Percentiles rank a stretch among this genome's conserved stretches.
These are phyloP conservation scores for Toxoplasma gondii DNA, from an alignment of 169 alveolate species.

Conservation along the genomic window DNA sequence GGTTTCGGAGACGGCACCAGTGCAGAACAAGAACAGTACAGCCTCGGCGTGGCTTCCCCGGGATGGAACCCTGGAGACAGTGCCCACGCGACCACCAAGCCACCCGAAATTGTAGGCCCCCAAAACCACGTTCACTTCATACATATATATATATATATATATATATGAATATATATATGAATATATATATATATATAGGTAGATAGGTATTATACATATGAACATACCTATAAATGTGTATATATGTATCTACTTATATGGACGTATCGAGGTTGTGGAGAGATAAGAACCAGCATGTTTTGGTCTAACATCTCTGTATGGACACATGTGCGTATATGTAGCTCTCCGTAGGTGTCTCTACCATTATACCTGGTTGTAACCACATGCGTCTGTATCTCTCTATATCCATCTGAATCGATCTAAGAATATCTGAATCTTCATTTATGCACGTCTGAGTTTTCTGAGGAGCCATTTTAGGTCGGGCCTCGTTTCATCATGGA, in stretches of 20 bases:
- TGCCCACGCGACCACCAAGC: constrained; percentile 42
- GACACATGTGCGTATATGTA: not conserved
- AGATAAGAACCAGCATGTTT: too few species aligned
- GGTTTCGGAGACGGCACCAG: constrained; percentile 52
- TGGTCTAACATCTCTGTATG: not conserved
- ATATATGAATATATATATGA: not conserved
- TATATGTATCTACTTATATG: not conserved
- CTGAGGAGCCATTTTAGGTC: too few species aligned
- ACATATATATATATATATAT: not conserved
- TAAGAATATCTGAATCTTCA: too few species aligned
- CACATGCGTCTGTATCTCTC: not conserved
- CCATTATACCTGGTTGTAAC: not conserved
- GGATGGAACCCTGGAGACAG: constrained; percentile 48
- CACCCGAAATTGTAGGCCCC: constrained; percentile 51
- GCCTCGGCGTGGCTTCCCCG: constrained; percentile 48
- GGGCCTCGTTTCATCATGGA: too few species aligned
- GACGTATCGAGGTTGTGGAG: not conserved
- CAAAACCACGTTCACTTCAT: not conserved
- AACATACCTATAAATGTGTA: not conserved
- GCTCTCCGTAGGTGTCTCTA: too few species aligned
- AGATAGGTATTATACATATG: not conserved
- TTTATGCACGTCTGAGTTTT: too few species aligned
- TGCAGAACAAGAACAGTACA: constrained; percentile 35
- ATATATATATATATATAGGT: not conserved
- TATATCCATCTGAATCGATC: not conserved